Percentiles rank a stretch among this genome's conserved stretches.
Evolutionary conservation across 441 rosid genomes (phyloP).

Genomic region (Hura crepitans): DNA sequence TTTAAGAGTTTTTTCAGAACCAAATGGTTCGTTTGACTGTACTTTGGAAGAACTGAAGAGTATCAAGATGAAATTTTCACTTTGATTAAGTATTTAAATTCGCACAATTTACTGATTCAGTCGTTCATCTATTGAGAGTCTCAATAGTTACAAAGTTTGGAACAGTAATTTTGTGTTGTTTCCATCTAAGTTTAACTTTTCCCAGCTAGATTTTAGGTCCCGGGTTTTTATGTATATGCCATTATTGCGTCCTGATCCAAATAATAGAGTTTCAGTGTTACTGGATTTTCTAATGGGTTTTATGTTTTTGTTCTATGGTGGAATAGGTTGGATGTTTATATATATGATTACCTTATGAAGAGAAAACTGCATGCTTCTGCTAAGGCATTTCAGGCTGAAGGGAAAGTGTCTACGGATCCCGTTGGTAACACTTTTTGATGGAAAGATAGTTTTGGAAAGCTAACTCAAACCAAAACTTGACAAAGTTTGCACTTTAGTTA

Average conservation of each 20-base stretch:
- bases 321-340: conserved; percentile 54
- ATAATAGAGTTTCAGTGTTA: neutral
- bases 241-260: neutral
- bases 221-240: conserved; percentile 1
- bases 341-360: conserved; percentile 54
- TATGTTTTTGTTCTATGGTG: neutral
- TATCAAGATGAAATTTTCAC: conserved; percentile 7
- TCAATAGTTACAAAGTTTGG: neutral
- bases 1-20: neutral
- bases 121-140: neutral
- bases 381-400: conserved; percentile 47
- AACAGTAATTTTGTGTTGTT: neutral
- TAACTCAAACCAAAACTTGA: neutral
- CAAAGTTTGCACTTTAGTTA: neutral
- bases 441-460: neutral
- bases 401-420: conserved; percentile 43
- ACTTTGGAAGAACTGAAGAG: neutral
- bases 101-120: neutral
- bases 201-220: neutral
- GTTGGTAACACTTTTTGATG: conserved; percentile 41
- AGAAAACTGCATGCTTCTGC: conserved; percentile 52
- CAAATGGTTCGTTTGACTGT: conserved; percentile 1
- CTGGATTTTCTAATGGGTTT: conserved; percentile 7
- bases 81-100: neutral
- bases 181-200: neutral